Conservation (phyloP, 768 basidiomycete species). For the Cystofilobasidium macerans region DNA sequence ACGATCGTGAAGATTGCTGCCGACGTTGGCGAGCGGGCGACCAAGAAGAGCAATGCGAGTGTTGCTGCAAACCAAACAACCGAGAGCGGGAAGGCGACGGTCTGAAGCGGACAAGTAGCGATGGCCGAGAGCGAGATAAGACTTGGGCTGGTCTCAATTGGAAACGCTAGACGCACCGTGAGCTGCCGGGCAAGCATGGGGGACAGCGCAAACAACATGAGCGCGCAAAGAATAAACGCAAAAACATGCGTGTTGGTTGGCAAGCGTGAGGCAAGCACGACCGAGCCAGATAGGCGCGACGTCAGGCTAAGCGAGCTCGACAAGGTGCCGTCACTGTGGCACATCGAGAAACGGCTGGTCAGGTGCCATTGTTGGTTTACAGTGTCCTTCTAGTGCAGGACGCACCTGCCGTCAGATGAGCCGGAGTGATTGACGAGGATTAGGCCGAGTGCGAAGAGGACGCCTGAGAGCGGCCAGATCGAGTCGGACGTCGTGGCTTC, state of each 20-base stretch:
- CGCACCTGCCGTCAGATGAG: background rate
- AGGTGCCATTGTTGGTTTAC: background rate
- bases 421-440: conserved; percentile 60
- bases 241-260: conserved; percentile 75
- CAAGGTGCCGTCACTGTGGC: conserved; percentile 54
- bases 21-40: background rate
- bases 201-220: conserved; percentile 72
- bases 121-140: too few species aligned
- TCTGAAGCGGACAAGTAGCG: background rate
- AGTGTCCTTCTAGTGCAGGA: background rate
- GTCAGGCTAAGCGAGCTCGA: conserved; percentile 39
- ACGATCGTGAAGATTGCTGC: background rate
- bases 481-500: conserved; percentile 93
- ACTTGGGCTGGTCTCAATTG: too few species aligned
- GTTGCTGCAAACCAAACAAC: background rate
- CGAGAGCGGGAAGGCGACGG: background rate
- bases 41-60: background rate
- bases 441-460: conserved; percentile 68
- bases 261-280: conserved; percentile 84
- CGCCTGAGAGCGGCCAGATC: conserved; percentile 87
- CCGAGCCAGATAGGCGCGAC: conserved; percentile 80
- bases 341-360: background rate
- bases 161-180: conserved; percentile 21
- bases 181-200: conserved; percentile 61
- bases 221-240: conserved; percentile 71